Evolutionary conservation across 768 basidiomycete species (phyloP).

Genomic region (Hirschioporus abietinus): DNA sequence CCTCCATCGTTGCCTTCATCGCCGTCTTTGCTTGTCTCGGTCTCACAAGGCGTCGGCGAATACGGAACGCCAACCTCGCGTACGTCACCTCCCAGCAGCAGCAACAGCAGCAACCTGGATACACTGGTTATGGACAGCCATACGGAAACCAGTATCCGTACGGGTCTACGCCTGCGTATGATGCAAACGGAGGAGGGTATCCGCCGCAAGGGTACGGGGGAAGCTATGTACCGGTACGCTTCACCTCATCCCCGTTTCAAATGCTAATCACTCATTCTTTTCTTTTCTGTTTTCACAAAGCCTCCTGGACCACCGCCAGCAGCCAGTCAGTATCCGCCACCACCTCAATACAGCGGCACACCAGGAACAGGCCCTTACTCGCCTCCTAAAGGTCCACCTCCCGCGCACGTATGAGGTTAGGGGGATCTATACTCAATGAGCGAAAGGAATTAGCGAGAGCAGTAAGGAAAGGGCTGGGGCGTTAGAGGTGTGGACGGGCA

Average conservation of each 20-base stretch:
- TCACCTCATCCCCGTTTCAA: too few species aligned
- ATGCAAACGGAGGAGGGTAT: not conserved
- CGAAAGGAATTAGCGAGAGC: too few species aligned
- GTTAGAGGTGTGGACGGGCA: too few species aligned
- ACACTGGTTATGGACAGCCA: not conserved
- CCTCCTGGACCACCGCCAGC: not conserved
- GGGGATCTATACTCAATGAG: too few species aligned
- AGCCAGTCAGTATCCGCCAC: not conserved
- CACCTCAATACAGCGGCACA: not conserved
- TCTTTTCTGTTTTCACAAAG: not conserved
- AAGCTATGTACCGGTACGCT: not conserved
- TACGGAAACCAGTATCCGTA: not conserved
- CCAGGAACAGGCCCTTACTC: not conserved
- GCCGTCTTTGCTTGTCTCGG: not conserved
- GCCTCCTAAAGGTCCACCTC: not conserved
- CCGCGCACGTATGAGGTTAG: not conserved
- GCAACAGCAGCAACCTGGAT: not conserved
- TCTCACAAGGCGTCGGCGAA: conserved; percentile 10
- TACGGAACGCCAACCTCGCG: conserved; percentile 5
- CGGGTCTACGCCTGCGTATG: not conserved
- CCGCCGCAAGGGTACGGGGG: not conserved
- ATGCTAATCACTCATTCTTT: not conserved
- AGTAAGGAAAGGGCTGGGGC: too few species aligned
- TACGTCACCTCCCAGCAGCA: conserved; percentile 2
- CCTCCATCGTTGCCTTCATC: not conserved